Conservation (phyloP, 2,329 filamentous ascomycete genomes). For the Cryphonectria naterciae region DNA sequence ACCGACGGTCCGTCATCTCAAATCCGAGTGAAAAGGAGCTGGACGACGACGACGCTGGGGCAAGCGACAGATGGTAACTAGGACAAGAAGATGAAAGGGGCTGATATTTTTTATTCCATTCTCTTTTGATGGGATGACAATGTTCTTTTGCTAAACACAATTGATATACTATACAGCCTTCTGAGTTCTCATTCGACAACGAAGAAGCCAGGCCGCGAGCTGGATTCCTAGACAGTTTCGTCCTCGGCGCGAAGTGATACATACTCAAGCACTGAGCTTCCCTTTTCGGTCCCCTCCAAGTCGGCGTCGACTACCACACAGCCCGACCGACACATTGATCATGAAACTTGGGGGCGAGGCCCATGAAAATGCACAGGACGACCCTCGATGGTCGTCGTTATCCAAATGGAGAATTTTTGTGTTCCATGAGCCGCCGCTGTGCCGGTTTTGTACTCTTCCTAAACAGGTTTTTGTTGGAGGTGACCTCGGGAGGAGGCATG, state of each 20-base stretch:
- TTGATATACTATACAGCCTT: neutral
- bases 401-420: neutral
- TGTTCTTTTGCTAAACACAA: neutral
- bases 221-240: neutral
- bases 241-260: conserved; percentile 3
- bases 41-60: neutral
- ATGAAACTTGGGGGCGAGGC: neutral
- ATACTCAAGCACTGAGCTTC: neutral
- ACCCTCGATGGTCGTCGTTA: neutral
- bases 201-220: neutral
- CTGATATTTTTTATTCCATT: neutral
- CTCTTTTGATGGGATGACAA: neutral
- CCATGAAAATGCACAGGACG: neutral
- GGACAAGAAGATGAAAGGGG: neutral
- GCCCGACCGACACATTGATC: neutral
- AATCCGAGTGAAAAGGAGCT: neutral
- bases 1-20: neutral
- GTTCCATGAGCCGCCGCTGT: neutral
- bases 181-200: neutral
- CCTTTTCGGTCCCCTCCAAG: neutral
- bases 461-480: neutral
- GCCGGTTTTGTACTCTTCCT: neutral
- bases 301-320: neutral
- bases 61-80: neutral
- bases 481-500: neutral